Conservation (phyloP, 2,329 filamentous ascomycete species). For the Dothistroma septosporum region DNA sequence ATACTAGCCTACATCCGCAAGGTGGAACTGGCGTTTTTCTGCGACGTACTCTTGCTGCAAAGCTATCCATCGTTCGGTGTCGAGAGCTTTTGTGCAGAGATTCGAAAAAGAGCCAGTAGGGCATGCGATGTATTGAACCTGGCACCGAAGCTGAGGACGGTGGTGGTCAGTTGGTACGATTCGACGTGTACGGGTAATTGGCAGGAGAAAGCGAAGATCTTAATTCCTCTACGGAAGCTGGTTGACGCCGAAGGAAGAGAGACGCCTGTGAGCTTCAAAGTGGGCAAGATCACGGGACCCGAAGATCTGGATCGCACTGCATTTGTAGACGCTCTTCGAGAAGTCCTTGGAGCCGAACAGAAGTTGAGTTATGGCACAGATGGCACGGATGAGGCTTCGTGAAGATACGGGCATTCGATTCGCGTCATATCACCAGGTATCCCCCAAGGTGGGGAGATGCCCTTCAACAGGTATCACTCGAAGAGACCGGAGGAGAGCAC, state of each 20-base stretch:
- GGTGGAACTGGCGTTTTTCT: constrained; percentile 35
- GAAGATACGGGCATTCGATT: constrained; percentile 30
- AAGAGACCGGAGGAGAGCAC: constrained; percentile 19
- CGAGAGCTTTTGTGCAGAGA: constrained; percentile 31
- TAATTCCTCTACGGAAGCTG: constrained; percentile 24
- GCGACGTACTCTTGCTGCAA: constrained; percentile 30
- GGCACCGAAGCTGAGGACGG: constrained; percentile 21
- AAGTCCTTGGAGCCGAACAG: constrained; percentile 19
- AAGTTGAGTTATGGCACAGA: constrained; percentile 10
- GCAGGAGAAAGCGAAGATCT: constrained; percentile 28
- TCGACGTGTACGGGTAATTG: constrained; percentile 27
- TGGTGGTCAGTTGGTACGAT: constrained; percentile 34
- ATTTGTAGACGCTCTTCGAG: constrained; percentile 24
- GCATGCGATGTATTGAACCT: constrained; percentile 30
- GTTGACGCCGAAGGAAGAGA: constrained; percentile 7
- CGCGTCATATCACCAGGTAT: constrained; percentile 22
- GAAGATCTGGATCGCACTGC: constrained; percentile 20
- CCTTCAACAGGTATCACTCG: constrained; percentile 9
- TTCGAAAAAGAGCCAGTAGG: constrained; percentile 26
- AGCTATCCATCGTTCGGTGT: constrained; percentile 33
- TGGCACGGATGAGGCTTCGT: constrained; percentile 16
- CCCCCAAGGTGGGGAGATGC: constrained; percentile 9
- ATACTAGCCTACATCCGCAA: constrained; percentile 26
- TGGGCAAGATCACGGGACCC: constrained; percentile 28
- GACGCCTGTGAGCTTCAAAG: constrained; percentile 19